Evolutionary conservation across 768 basidiomycete species (phyloP), one percentile per base, ranked within the genome.

Genomic region (Panaeolus cyanescens): DNA sequence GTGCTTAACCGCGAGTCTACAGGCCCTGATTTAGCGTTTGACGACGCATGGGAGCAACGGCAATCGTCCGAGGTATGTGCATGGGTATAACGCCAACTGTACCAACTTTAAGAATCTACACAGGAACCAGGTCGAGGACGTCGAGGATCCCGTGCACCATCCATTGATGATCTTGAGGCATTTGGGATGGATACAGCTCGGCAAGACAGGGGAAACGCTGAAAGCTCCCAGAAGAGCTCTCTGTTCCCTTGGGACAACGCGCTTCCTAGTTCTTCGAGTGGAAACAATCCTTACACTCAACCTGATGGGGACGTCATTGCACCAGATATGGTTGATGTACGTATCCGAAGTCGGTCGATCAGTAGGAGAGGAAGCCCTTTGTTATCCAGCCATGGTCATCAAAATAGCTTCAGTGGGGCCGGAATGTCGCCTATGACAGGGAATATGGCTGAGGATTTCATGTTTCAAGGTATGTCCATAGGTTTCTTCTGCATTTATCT

Each of bases 51-150:
- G 6, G 54, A 25, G 9, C 53, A 65, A 61, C 67, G 64, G 13
- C 71, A 77, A 25, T 84, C 89, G 4, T 91, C 90, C 30, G 89
- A 92, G 79, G 90, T 83, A 67, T 37, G 28, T 61, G n/a, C 37
- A 19, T 31, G 13, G 32, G 17, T n/a, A 54, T 7, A 34, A 34
- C 39, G 32, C 15, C 19, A 12, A 22, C 10, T n/a, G 54, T 33
- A 28, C 32, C 2, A 34, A 54, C 13, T 57, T 20, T 25, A 42
- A 28, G 9, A 12, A 22, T 19, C 7, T 28, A 10, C 62, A n/a
- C 66, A 92, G 92, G 91, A 93, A 76, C 92, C 92, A 53, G 92
- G 90, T 31, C 90, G 91, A 87, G 91, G 81, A n/a, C 91, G 92
- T 64, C 85, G 79, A n/a, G 77, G 76, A 32, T 91, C 92, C 45